Evolutionary conservation across 2,329 filamentous ascomycete species (phyloP).

Genomic region (Dothidotthia symphoricarpi): DNA sequence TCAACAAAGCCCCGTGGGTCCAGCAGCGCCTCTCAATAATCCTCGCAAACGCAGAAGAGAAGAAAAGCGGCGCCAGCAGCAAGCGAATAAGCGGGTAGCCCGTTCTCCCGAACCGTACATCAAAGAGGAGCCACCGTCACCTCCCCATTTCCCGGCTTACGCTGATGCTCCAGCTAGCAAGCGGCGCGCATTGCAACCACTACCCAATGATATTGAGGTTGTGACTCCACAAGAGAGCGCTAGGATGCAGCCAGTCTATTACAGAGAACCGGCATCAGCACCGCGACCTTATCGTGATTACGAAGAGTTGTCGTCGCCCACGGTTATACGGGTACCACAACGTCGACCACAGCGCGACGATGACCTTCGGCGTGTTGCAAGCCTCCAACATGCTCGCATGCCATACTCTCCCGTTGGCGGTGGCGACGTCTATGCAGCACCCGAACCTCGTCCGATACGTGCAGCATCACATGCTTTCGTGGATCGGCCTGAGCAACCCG

Average conservation of each 20-base stretch:
- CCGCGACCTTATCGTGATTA: conserved; percentile 45
- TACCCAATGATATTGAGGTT: conserved; percentile 41
- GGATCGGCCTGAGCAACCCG: conserved; percentile 39
- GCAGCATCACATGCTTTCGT: conserved; percentile 46
- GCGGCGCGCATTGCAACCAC: conserved; percentile 41
- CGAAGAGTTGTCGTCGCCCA: conserved; percentile 42
- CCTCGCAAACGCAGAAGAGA: conserved; percentile 55
- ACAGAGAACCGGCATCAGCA: conserved; percentile 37
- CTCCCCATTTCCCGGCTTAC: conserved; percentile 53
- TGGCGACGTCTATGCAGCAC: conserved; percentile 40
- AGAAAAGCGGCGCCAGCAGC: conserved; percentile 40
- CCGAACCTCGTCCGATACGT: conserved; percentile 38
- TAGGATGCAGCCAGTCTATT: conserved; percentile 50
- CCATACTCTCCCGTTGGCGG: conserved; percentile 42
- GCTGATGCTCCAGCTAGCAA: conserved; percentile 42
- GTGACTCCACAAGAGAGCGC: conserved; percentile 38
- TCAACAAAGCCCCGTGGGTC: conserved; percentile 47
- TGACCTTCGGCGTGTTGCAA: conserved; percentile 50
- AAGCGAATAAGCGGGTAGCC: conserved; percentile 34
- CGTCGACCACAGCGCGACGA: conserved; percentile 46
- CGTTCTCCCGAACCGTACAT: conserved; percentile 52
- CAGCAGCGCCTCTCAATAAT: conserved; percentile 45
- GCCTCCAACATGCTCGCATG: conserved; percentile 48
- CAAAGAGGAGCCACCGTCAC: conserved; percentile 63
- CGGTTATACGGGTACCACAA: conserved; percentile 40